Base-by-base conservation (phyloP, 768 basidiomycete genomes). In the Suillus decipiens region DNA sequence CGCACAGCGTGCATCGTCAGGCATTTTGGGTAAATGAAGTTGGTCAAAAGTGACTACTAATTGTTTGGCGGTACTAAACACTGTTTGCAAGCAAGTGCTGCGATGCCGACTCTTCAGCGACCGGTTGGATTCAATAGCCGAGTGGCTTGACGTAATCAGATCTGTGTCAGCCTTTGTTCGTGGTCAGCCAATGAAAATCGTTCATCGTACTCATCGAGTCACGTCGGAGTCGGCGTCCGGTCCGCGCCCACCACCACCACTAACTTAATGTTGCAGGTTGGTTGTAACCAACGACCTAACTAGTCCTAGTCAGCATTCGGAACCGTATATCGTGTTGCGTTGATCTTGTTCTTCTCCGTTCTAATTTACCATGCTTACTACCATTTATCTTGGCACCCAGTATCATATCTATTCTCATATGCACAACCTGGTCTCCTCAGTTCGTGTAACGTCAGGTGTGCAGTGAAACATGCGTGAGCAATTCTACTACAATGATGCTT, bases 1-100 rank as follows among this genome's bases (percentile, higher is more conserved):
- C 15, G 85, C 74, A 70, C 89, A 90, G 67, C 89, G 88, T 70
- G 75, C 79, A 66, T 76, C 76, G 70, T 79, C 78, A 45, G 82
- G 80, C 86, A 89, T 88, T 68, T 67, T 65, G 55, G 65, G 69
- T 71, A 72, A 70, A 77, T 77, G 75, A 79, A 70, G 79, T 81
- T 81, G 81, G 22, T 59, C 47, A 64, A 54, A 45, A 37, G 43
- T 41, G 58, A 22, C 34, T 14, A 47, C 47, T 39, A 60, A 42
- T 55, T 19, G 37, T 24, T 39, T 28, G 24, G 24, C 39, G 2
- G 56, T 17, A 9, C 22, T n/a, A n/a, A 39, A 11, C 8, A 33
- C 7, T 58, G 24, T 36, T 62, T 39, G 60, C 34, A 43, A 33
- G 5, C 17, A 22, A 34, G 1, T 28, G 41, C 39, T 62, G 61